A percentile compares a stretch with the other conserved stretches of the same genome.
Conservation (phyloP, 129 eudicot genomes). For the Erigeron canadensis region DNA sequence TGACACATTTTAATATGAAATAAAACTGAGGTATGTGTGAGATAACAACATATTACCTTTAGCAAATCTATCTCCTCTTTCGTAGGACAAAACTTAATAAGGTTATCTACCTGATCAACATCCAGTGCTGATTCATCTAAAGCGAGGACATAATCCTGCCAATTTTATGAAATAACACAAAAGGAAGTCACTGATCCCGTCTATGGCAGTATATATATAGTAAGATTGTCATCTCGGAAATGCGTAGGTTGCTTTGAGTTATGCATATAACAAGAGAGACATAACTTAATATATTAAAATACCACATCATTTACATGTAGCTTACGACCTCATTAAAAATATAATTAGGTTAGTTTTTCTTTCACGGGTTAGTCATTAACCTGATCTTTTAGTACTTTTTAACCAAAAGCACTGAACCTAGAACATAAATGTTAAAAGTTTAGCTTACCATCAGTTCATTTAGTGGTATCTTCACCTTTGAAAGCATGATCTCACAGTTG, state of each 20-base stretch:
- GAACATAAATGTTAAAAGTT: slow-evolving; percentile 19
- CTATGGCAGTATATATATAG: slow-evolving; percentile 19
- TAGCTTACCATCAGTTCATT: slow-evolving; percentile 81
- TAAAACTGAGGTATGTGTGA: background rate
- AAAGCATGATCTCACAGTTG: slow-evolving; percentile 97
- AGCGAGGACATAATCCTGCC: slow-evolving; percentile 77
- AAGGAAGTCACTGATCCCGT: background rate
- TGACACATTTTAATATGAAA: background rate
- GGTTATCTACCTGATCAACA: slow-evolving; percentile 91
- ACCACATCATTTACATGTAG: background rate
- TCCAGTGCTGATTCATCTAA: slow-evolving; percentile 90
- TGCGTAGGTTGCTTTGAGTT: slow-evolving; percentile 10
- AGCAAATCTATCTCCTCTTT: slow-evolving; percentile 88
- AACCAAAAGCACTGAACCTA: background rate
- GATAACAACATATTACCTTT: slow-evolving; percentile 50
- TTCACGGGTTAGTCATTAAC: slow-evolving; percentile 1
- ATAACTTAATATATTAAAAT: too few relatives aligned
- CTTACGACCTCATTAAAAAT: background rate
- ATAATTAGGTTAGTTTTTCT: background rate
- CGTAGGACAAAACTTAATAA: slow-evolving; percentile 92
- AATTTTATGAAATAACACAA: slow-evolving; percentile 14
- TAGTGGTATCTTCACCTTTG: slow-evolving; percentile 91
- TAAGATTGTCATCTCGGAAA: slow-evolving; percentile 6
- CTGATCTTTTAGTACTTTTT: background rate
- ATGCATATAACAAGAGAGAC: slow-evolving; percentile 6